Evolutionary conservation across 306 rosid genomes (phyloP).

Genomic region (Corylus americana): DNA sequence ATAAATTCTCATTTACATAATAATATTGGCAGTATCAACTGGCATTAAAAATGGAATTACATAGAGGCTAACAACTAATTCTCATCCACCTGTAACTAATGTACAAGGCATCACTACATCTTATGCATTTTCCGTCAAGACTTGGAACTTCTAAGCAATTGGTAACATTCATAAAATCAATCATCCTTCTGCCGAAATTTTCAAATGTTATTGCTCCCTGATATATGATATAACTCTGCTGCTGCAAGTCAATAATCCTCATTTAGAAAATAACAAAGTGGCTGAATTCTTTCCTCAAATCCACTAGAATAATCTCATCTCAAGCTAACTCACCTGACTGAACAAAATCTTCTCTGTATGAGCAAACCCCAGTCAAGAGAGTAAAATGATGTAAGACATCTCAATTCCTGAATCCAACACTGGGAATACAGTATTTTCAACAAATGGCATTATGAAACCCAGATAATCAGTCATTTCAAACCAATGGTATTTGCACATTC

Average conservation of each 20-base stretch:
- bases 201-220: conserved; percentile 29
- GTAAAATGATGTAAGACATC: conserved; percentile 16
- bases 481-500: conserved; percentile 31
- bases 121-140: conserved; percentile 29
- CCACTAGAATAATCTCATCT: conserved; percentile 21
- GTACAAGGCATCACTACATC: conserved; percentile 60
- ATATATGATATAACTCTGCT: conserved; percentile 19
- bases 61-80: conserved; percentile 50
- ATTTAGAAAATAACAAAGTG: conserved; percentile 26
- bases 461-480: conserved; percentile 31
- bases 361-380: conserved; percentile 19
- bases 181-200: conserved; percentile 22
- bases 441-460: conserved; percentile 17
- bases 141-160: conserved; percentile 40
- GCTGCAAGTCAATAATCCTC: conserved; percentile 30
- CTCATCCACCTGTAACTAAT: conserved; percentile 53
- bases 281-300: conserved; percentile 25
- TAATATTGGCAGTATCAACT: conserved; percentile 33
- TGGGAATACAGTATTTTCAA: conserved; percentile 24
- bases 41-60: conserved; percentile 41
- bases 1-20: conserved; percentile 45
- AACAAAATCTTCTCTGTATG: conserved; percentile 12
- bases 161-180: conserved; percentile 29
- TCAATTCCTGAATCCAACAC: conserved; percentile 28
- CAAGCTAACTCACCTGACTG: conserved; percentile 32